A percentile compares a stretch with the other conserved stretches of the same genome.
Evolutionary conservation across 2,329 filamentous ascomycete species (phyloP).

Genomic region (Cordyceps cicadae): DNA sequence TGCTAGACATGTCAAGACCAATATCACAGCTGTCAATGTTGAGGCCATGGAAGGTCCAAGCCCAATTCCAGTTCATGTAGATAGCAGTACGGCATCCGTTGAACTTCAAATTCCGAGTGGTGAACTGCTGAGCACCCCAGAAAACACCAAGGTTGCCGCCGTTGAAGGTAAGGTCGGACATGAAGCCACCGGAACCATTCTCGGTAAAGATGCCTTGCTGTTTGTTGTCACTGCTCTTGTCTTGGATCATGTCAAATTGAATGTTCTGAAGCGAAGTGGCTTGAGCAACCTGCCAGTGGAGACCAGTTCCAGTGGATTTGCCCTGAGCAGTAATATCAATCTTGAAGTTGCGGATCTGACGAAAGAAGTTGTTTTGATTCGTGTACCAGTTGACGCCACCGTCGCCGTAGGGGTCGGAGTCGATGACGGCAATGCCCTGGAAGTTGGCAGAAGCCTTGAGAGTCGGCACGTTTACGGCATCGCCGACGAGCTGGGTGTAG

Average conservation of each 20-base stretch:
- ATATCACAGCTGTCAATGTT: constrained; percentile 66
- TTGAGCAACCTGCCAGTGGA: constrained; percentile 83
- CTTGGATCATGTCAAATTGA: constrained; percentile 67
- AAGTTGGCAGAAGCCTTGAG: constrained; percentile 69
- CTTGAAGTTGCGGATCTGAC: constrained; percentile 72
- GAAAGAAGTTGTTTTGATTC: constrained; percentile 80
- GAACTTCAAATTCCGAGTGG: constrained; percentile 74
- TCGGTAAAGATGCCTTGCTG: constrained; percentile 79
- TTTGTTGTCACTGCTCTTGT: constrained; percentile 53
- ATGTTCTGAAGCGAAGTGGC: constrained; percentile 76
- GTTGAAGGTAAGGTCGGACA: constrained; percentile 76
- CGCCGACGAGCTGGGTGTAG: constrained; percentile 88
- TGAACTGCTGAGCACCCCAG: constrained; percentile 82
- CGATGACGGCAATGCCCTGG: constrained; percentile 78
- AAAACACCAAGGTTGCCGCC: constrained; percentile 72
- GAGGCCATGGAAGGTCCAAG: constrained; percentile 71
- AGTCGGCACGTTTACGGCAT: constrained; percentile 62
- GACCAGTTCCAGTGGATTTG: constrained; percentile 53
- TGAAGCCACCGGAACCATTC: constrained; percentile 76
- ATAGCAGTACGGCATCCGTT: constrained; percentile 75
- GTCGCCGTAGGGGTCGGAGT: constrained; percentile 73
- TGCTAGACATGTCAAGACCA: constrained; percentile 70
- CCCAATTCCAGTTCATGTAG: constrained; percentile 89
- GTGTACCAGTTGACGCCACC: constrained; percentile 65
- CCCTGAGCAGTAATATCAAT: constrained; percentile 66